phyloP scores from a whole-genome alignment of 768 basidiomycete genomes.

The Psilocybe cubensis region DNA sequence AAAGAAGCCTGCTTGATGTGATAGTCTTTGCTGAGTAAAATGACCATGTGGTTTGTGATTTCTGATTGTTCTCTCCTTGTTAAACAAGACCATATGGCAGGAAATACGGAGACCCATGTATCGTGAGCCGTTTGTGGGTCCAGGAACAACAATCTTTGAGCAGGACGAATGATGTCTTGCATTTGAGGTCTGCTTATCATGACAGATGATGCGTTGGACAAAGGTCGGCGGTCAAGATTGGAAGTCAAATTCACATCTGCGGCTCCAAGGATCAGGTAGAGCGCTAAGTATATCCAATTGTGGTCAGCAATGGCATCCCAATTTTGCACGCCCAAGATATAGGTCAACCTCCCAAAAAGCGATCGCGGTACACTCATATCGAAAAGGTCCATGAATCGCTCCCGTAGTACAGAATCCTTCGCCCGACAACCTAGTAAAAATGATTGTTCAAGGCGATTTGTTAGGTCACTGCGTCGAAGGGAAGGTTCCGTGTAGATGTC shows the following conservation, averaged over 20 bases:
- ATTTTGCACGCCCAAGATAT: constrained; percentile 89
- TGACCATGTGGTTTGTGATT: constrained; percentile 87
- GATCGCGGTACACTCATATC: constrained; percentile 88
- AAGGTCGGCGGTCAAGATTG: constrained; percentile 44
- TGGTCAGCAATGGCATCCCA: constrained; percentile 94
- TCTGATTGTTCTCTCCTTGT: constrained; percentile 88
- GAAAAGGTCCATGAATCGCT: constrained; percentile 87
- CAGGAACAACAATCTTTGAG: constrained; percentile 82
- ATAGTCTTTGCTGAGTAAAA: constrained; percentile 90
- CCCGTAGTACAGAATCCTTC: constrained; percentile 76
- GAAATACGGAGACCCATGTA: constrained; percentile 88
- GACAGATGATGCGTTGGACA: constrained; percentile 29
- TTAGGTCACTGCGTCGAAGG: constrained; percentile 90
- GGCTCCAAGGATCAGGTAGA: constrained; percentile 83
- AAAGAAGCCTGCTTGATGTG: constrained; percentile 87
- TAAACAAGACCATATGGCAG: constrained; percentile 83
- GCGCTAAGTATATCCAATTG: constrained; percentile 92
- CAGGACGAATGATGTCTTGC: constrained; percentile 68
- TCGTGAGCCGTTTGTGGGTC: constrained; percentile 80
- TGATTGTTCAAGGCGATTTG: constrained; percentile 88
- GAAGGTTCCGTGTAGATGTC: constrained; percentile 91
- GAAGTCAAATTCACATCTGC: constrained; percentile 45
- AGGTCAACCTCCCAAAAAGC: constrained; percentile 80
- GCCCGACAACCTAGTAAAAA: constrained; percentile 93
- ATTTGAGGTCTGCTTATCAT: constrained; percentile 44